Conservation (phyloP, 176 grass and related monocot genomes). For the Phyllostachys edulis region DNA sequence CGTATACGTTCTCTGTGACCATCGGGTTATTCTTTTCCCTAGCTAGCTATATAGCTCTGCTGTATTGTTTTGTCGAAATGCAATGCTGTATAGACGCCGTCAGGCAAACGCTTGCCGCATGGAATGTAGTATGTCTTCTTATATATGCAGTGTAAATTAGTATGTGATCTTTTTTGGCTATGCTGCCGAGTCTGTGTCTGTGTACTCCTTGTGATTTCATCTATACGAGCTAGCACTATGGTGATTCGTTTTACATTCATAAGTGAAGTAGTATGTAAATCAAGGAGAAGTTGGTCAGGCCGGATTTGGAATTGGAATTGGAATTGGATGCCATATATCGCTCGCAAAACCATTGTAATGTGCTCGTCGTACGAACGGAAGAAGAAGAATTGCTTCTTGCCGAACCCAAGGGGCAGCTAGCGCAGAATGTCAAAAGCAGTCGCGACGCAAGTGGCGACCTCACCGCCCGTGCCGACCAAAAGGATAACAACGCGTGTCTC, state of each 20-base stretch:
- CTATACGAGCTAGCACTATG: not conserved
- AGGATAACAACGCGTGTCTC: constrained; percentile 24
- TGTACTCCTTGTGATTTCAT: not conserved
- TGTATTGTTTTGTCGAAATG: not conserved
- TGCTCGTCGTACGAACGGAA: not conserved
- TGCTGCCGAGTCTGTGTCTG: not conserved
- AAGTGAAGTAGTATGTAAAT: not conserved
- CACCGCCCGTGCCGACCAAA: constrained; percentile 36
- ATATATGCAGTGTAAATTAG: not conserved
- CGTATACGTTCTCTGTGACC: not conserved
- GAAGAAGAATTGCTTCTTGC: not conserved
- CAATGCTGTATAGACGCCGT: not conserved
- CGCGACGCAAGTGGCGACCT: constrained; percentile 39
- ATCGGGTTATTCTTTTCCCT: constrained; percentile 12
- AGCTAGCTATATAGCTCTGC: not conserved
- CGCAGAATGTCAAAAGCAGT: not conserved
- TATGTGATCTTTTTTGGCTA: not conserved
- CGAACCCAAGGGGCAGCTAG: not conserved
- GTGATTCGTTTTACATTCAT: not conserved
- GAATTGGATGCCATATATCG: not conserved
- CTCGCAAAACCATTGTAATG: not conserved
- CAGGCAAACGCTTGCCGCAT: not conserved
- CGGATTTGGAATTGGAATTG: no score
- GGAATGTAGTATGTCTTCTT: not conserved
- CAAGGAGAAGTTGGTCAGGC: not conserved